A percentile compares a stretch with the other conserved stretches of the same genome.
Evolutionary conservation across 805 yeast genomes (phyloP).

Genomic region (Spathaspora girioi): DNA sequence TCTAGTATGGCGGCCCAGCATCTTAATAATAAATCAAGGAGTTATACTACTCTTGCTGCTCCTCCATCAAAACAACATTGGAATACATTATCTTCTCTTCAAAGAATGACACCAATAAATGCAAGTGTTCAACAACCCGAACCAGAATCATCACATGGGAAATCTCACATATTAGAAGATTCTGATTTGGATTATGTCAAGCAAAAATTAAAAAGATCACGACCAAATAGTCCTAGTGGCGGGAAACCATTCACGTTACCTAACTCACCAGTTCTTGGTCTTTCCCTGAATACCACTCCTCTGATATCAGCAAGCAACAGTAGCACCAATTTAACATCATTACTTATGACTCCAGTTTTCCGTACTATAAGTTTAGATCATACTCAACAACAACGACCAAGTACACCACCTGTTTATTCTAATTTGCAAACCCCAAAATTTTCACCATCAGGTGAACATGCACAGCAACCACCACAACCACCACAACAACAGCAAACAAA

Average conservation of each 20-base stretch:
- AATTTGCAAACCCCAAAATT: conserved; percentile 22
- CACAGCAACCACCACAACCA: neutral
- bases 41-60: conserved; percentile 12
- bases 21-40: conserved; percentile 7
- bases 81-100: conserved; percentile 45
- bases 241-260: conserved; percentile 39
- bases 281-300: conserved; percentile 38
- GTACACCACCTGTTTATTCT: conserved; percentile 10
- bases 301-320: conserved; percentile 39
- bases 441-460: conserved; percentile 22
- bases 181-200: conserved; percentile 47
- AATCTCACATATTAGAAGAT: conserved; percentile 28
- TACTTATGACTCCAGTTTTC: conserved; percentile 29
- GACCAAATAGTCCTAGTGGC: conserved; percentile 47
- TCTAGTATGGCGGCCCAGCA: conserved; percentile 20
- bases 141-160: conserved; percentile 9
- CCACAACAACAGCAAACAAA: too few species aligned
- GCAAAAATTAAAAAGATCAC: conserved; percentile 41
- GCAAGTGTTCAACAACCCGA: conserved; percentile 10
- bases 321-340: conserved; percentile 33
- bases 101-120: conserved; percentile 61
- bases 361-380: conserved; percentile 5
- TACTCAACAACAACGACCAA: conserved; percentile 10
- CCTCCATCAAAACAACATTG: conserved; percentile 10
- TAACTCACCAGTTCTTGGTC: conserved; percentile 41